Evolutionary conservation across 2,329 filamentous ascomycete species (phyloP).

Genomic region (Aspergillus ruber): DNA sequence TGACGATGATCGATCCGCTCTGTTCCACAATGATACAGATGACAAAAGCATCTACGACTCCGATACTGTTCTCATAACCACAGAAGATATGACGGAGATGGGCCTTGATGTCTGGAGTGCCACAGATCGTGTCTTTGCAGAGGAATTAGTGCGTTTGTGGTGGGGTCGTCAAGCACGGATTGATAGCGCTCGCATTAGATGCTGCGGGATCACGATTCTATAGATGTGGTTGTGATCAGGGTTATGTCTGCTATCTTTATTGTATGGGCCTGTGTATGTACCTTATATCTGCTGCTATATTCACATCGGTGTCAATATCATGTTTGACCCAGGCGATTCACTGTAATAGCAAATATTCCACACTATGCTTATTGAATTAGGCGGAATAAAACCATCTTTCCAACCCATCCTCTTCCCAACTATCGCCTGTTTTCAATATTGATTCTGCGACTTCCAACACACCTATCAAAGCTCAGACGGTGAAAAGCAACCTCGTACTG

Average conservation of each 20-base stretch:
- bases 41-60: conserved; percentile 6
- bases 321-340: no score
- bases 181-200: conserved; percentile 39
- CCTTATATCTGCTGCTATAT: no score
- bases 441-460: no score
- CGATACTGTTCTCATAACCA: conserved; percentile 30
- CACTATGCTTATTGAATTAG: no score
- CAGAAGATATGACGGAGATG: conserved; percentile 43
- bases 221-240: conserved; percentile 11
- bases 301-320: no score
- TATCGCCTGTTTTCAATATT: no score
- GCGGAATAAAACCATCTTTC: no score
- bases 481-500: no score
- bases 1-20: background rate
- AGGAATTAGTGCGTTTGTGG: conserved; percentile 41
- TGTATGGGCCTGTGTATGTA: no score
- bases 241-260: background rate
- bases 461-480: no score
- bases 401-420: no score
- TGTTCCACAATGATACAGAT: background rate
- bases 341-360: no score
- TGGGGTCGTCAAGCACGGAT: conserved; percentile 40
- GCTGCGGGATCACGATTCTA: conserved; percentile 43
- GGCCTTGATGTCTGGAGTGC: conserved; percentile 45
- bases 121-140: conserved; percentile 40